Evolutionary conservation across 2,329 filamentous ascomycete genomes (phyloP).

Genomic region (Scorias spongiosa): DNA sequence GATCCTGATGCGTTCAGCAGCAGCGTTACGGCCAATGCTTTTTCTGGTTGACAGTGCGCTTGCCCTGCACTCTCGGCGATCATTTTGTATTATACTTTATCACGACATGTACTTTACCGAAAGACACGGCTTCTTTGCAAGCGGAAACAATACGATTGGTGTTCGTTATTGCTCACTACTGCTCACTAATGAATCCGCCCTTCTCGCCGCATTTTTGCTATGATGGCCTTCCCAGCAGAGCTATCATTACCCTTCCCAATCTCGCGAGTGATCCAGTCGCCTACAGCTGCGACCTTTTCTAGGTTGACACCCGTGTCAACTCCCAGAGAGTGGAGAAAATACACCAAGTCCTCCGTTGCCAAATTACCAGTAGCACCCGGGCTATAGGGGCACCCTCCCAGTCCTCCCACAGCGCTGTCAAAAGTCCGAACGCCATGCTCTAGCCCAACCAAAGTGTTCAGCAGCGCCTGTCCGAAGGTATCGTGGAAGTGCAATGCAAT

Average conservation of each 20-base stretch:
- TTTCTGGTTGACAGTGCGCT: too few species aligned
- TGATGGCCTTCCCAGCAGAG: constrained; percentile 48
- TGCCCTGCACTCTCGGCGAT: too few species aligned
- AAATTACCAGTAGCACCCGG: constrained; percentile 79
- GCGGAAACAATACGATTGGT: too few species aligned
- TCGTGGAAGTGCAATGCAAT: constrained; percentile 80
- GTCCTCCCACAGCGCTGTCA: constrained; percentile 62
- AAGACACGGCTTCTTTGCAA: too few species aligned
- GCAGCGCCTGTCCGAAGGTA: constrained; percentile 73
- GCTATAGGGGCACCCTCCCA: constrained; percentile 74
- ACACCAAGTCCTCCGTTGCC: constrained; percentile 70
- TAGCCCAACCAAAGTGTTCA: constrained; percentile 63
- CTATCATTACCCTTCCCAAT: constrained; percentile 49
- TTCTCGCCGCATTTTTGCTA: constrained; percentile 4
- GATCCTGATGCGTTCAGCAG: too few species aligned
- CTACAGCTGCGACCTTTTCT: constrained; percentile 50
- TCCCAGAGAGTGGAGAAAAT: constrained; percentile 57
- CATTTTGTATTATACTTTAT: too few species aligned
- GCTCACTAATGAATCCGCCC: not conserved
- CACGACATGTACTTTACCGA: too few species aligned
- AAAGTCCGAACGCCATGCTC: constrained; percentile 66
- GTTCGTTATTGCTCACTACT: too few species aligned
- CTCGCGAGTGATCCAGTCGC: constrained; percentile 54
- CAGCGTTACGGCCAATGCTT: too few species aligned
- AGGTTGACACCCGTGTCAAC: constrained; percentile 60